A percentile compares a stretch with the other conserved stretches of the same genome.
These are phyloP conservation scores for Heritiera fomes DNA, from an alignment of 345 rosid genomes.

Conservation along the genomic window DNA sequence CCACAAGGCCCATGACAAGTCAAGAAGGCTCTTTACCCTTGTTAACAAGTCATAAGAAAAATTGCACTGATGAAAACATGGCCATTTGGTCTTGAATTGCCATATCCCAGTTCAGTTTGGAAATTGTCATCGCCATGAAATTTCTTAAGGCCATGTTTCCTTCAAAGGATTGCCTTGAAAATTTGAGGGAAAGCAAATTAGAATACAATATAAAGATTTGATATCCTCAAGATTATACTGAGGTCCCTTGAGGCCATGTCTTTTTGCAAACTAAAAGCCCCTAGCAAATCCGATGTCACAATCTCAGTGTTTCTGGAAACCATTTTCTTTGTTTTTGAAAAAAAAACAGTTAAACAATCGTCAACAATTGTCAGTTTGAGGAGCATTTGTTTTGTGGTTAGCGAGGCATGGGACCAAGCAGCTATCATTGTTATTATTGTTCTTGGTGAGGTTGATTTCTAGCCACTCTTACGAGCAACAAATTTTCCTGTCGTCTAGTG, in stretches of 20 bases:
- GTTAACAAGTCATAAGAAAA: not conserved
- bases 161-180: not conserved
- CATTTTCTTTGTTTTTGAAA: not conserved
- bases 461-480: not conserved
- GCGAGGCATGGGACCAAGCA: not conserved
- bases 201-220: not conserved
- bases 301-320: not conserved
- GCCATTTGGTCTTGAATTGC: not conserved
- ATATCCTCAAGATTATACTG: not conserved
- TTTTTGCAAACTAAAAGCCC: not conserved
- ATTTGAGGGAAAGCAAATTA: not conserved
- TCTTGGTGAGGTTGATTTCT: conserved; percentile 3
- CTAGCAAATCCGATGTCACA: not conserved
- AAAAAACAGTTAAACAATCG: not conserved
- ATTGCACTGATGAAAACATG: not conserved
- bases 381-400: not conserved
- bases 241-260: not conserved
- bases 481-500: not conserved
- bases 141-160: not conserved
- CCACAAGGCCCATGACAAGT: not conserved
- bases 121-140: not conserved
- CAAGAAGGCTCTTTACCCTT: not conserved
- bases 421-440: not conserved
- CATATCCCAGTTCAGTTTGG: not conserved
- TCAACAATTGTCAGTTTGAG: not conserved